Evolutionary conservation across 108 stramenopile species (phyloP).

Genomic region (Skeletonema marinoi): DNA sequence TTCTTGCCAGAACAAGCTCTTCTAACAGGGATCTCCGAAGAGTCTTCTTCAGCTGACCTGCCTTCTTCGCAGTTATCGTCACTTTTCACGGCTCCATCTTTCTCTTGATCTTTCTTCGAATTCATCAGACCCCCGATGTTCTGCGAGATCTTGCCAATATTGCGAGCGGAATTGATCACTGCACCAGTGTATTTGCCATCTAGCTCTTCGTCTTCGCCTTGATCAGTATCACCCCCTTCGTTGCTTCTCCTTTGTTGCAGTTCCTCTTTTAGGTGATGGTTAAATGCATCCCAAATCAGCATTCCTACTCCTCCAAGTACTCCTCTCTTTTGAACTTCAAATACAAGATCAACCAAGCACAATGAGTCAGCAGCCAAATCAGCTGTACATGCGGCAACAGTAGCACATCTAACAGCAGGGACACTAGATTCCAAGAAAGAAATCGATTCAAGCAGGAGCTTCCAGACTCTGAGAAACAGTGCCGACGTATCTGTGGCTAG

Average conservation of each 20-base stretch:
- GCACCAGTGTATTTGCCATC: constrained; percentile 33
- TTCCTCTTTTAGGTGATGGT: constrained; percentile 29
- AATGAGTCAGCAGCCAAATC: constrained; percentile 23
- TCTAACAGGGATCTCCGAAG: not conserved
- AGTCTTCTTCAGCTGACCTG: not conserved
- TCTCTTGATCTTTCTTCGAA: not conserved
- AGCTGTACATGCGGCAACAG: constrained; percentile 22
- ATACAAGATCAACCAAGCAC: constrained; percentile 31
- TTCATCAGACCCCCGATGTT: constrained; percentile 23
- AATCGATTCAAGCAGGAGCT: constrained; percentile 31
- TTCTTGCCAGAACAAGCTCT: not conserved
- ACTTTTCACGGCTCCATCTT: not conserved
- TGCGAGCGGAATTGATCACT: constrained; percentile 16
- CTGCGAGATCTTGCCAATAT: constrained; percentile 27
- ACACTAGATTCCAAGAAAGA: constrained; percentile 32
- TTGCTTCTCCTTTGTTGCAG: constrained; percentile 15
- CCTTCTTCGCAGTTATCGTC: not conserved
- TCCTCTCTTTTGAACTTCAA: constrained; percentile 40
- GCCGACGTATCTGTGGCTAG: constrained; percentile 2
- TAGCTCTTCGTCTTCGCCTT: constrained; percentile 4
- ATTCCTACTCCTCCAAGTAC: constrained; percentile 31
- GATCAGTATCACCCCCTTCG: not conserved
- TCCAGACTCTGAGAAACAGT: constrained; percentile 22
- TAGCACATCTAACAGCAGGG: constrained; percentile 42
- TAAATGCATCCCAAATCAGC: constrained; percentile 33